Evolutionary conservation across 805 yeast species (phyloP), one percentile per base, ranked within the genome.

Genomic region (Nematodospora valgi): DNA sequence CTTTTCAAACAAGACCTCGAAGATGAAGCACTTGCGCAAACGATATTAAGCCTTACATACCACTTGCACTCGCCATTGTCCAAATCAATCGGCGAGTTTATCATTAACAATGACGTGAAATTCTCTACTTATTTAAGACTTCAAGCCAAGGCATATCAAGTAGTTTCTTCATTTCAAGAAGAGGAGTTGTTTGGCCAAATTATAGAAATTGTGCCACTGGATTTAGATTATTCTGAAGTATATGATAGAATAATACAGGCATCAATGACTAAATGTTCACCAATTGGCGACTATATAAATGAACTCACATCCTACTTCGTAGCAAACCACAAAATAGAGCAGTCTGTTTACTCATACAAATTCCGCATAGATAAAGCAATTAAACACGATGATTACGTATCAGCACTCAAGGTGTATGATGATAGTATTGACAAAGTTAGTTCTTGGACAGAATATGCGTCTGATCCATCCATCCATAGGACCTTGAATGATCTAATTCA

Each of bases 401-500:
- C 35, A 22, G 70, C 70, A 1, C 29, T 48, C 6, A 36, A 50
- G 15, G 35, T 61, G 8, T 67, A 63, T 35, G 56, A 58, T 11
- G 56, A 60, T 32, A 64, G 70, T 41, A 24, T 59, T 11, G 35
- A 39, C 6, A 30, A 44, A 1, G 40, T 32, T 17, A 38, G 38
- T 4, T 47, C 49, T 21, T 62, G 68, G 68, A 27, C 38, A 4
- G 25, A 45, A 2, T 27, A 38, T 7, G 46, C 41, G 20, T 35
- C 41, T 11, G 54, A 58, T 31, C 67, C 72, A 1, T 56, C 57
- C n/a, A 43, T 75, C 2, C 62, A 59, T 39, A 50, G 60, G 5
- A 59, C 74, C 0, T 54, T 80, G 39, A 66, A 68, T 47, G 58
- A 68, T 11, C 68, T 76, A 43, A 59, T 77, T 7, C 42, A 69